Evolutionary conservation across 805 yeast genomes (phyloP), one percentile per base, ranked within the genome.

Genomic region (Candida maris): DNA sequence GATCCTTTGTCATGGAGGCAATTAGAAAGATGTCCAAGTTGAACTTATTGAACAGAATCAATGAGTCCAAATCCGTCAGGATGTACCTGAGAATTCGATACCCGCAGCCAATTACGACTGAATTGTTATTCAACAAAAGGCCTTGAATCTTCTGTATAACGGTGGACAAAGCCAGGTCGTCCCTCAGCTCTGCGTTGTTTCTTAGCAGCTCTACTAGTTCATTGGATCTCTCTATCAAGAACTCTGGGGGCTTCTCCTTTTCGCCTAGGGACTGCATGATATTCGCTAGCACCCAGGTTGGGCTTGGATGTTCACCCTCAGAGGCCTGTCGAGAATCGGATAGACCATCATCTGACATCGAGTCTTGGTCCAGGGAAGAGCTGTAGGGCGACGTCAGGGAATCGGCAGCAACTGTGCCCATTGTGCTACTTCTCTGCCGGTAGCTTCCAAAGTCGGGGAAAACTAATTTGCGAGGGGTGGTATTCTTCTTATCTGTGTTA

Each of bases 21-120:
- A 85, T 74, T 5, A 87, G 56, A 42, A 81, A 76, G 2, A 75
- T 68, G 39, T 86, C 85, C 4, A 85, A 53, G 39, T 79, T 73
- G 22, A 77, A 60, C 10, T 69, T 66, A 6, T 76, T 62, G 44
- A 88, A 61, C 3, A 69, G 58, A n/a, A 63, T 57, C 5, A 86
- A 52, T 2, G 88, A 75, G 5, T 71, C 73, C 10, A 66, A 53
- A 41, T 75, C 75, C 22, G 72, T 70, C 14, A 83, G 64, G 13
- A 85, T 65, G 45, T 82, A 73, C 13, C 96, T 65, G 16, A 87
- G 70, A 1, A 87, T 69, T 33, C 95, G 67, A 56, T 79, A 87
- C 0, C 89, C 95, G 2, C 87, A 72, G 0, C 89, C 83, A 6
- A 81, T 69, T 1, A 85, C 81, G 39, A 77, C 79, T 19, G 66